These are phyloP conservation scores for Tripidium arundinaceum DNA, from an alignment of 202 grass and related monocot species.

Conservation along the genomic window DNA sequence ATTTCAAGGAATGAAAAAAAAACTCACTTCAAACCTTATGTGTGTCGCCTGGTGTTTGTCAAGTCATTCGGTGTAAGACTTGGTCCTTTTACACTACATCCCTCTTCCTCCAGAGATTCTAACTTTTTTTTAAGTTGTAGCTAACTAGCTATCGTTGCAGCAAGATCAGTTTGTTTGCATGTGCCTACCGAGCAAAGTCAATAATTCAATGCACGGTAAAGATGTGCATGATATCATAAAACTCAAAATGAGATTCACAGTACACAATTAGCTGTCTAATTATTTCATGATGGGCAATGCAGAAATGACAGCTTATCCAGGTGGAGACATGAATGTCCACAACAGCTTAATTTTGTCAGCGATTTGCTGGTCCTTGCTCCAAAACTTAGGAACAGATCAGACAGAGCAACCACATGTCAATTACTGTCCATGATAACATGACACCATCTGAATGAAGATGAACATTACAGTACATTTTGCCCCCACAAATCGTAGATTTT, in stretches of 20 bases:
- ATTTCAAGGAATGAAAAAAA: not conserved
- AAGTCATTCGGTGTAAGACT: slow-evolving; percentile 33
- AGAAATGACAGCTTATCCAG: slow-evolving; percentile 16
- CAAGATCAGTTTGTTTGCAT: slow-evolving; percentile 38
- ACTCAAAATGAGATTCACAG: not conserved
- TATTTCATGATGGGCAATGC: not conserved
- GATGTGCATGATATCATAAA: not conserved
- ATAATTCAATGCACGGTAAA: not conserved
- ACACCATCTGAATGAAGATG: slow-evolving; percentile 8
- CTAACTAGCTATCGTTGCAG: slow-evolving; percentile 60
- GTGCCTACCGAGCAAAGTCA: slow-evolving; percentile 16
- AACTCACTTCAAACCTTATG: slow-evolving; percentile 26
- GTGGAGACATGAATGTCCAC: slow-evolving; percentile 35
- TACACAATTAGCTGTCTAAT: slow-evolving; percentile 18
- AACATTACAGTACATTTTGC: slow-evolving; percentile 18
- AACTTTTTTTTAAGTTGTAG: slow-evolving; percentile 60
- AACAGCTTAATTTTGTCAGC: slow-evolving; percentile 9
- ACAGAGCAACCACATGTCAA: slow-evolving; percentile 20
- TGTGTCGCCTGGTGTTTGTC: not conserved
- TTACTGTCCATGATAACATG: slow-evolving; percentile 13
- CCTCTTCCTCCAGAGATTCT: slow-evolving; percentile 60
- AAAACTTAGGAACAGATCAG: slow-evolving; percentile 28
- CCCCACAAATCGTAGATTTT: slow-evolving; percentile 25
- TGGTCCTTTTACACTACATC: slow-evolving; percentile 57
- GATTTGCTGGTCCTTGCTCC: slow-evolving; percentile 15